phyloP scores from a whole-genome alignment of 371 early-diverging fungal species.

The Batrachochytrium dendrobatidis region DNA sequence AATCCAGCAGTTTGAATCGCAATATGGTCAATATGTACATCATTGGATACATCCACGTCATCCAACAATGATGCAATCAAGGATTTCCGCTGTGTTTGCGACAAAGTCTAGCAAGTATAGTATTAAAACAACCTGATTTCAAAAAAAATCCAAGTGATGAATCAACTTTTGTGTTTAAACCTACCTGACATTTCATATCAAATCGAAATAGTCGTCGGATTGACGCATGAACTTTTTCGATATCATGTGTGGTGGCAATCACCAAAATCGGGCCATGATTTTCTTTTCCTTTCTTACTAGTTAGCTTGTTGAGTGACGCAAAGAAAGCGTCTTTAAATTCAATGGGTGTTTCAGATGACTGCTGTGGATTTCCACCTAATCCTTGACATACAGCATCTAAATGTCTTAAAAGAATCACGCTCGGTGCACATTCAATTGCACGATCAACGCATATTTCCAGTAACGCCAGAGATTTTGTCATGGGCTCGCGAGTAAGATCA shows the following conservation, averaged over 20 bases:
- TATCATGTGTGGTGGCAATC: slow-evolving; percentile 66
- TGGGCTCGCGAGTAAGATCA: background rate
- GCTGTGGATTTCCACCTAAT: background rate
- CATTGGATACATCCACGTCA: background rate
- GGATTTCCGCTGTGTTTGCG: background rate
- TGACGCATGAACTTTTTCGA: slow-evolving; percentile 66
- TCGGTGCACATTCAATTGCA: background rate
- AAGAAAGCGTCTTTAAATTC: background rate
- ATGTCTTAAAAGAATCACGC: background rate
- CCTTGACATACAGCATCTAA: background rate
- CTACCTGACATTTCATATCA: slow-evolving; percentile 58
- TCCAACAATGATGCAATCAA: background rate
- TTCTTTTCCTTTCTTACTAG: no score
- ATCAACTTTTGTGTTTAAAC: no score
- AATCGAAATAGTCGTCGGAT: slow-evolving; percentile 53
- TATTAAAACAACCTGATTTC: no score
- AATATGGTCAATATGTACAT: background rate
- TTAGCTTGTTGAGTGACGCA: no score
- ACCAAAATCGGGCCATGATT: slow-evolving; percentile 72
- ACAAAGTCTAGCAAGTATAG: no score
- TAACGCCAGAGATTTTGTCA: background rate
- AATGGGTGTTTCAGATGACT: background rate
- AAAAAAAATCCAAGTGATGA: no score
- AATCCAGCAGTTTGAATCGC: slow-evolving; percentile 2
- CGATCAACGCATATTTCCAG: background rate